Evolutionary conservation across 2,329 filamentous ascomycete genomes (phyloP), one percentile per base, ranked within the genome.

Genomic region (Nannizziopsis arthrosporioides): DNA sequence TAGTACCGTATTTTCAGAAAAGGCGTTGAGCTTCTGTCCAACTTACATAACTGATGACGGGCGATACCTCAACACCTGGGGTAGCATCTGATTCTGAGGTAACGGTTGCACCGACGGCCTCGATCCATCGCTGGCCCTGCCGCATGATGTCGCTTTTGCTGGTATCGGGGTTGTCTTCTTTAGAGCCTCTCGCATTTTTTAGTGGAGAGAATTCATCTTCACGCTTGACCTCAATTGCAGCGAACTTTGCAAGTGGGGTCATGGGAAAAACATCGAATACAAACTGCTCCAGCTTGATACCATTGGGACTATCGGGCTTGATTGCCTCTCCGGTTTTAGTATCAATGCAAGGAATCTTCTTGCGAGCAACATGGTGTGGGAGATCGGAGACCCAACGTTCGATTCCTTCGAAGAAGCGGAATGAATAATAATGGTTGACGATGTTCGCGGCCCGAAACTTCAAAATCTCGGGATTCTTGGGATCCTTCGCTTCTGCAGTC

Each of bases 371-470:
- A 73, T 98, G 92, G 68, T 96, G 92, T 12, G 90, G 90, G 45
- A 98, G 78, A 66, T 82, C 80, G 70, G 88, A 76, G 14, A 79
- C 81, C 85, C 87, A 95, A 58, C 80, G 72, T 50, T 92, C 88
- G 58, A 95, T 94, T 54, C 80, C 83, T 67, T 94, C 84, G 42
- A 98, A 77, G 77, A 95, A 96, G 57, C 77, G 73, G 74, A 89
- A 90, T 41, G 87, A 94, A 74, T 98, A 98, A 78, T 96, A 98
- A 76, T 98, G 92, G 76, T 98, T 98, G 71, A 98, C 92, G 59
- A 98, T 98, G 74, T 98, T 98, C 62, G 90, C 92, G 50, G 92
- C 90, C 53, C 92, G 84, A 81, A 94, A 96, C 70, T 90, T 93
- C 63, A 98, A 81, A 47, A 95, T 74, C 50, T 79, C 81, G 2